Evolutionary conservation across 202 grass and related monocot genomes (phyloP).

Genomic region (Carex arenaria): DNA sequence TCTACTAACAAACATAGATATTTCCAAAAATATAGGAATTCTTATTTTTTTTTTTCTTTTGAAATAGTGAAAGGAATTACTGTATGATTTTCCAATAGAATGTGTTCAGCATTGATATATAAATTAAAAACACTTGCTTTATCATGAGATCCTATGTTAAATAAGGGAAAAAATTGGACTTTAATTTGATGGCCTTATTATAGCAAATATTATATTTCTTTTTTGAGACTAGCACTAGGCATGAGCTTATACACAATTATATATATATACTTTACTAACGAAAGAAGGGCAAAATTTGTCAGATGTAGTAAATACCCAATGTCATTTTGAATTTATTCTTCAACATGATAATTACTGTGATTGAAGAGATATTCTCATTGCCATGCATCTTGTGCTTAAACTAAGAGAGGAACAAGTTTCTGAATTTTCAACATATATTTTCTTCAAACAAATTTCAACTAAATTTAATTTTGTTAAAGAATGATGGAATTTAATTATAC

Average conservation of each 20-base stretch:
- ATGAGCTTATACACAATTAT: background rate
- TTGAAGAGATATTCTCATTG: no score
- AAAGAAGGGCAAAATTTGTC: background rate
- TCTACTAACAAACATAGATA: no score
- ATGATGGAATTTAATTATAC: no score
- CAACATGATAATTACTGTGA: no score
- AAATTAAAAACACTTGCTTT: background rate
- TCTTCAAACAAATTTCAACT: no score
- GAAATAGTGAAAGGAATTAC: background rate
- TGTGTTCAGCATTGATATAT: background rate
- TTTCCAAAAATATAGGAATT: no score
- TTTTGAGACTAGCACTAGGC: background rate
- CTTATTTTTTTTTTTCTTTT: no score
- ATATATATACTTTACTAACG: background rate
- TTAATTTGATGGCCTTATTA: background rate
- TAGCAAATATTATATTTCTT: background rate
- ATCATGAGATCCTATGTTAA: background rate
- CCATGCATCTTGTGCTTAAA: no score
- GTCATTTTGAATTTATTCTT: background rate
- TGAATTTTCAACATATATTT: no score
- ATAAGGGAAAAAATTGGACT: background rate
- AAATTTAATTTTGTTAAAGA: no score
- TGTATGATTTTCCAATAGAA: background rate
- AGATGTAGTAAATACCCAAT: background rate
- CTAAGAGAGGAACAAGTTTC: no score